Base-by-base conservation (phyloP, 257 asterid genomes). In the Forsythia suspensa region DNA sequence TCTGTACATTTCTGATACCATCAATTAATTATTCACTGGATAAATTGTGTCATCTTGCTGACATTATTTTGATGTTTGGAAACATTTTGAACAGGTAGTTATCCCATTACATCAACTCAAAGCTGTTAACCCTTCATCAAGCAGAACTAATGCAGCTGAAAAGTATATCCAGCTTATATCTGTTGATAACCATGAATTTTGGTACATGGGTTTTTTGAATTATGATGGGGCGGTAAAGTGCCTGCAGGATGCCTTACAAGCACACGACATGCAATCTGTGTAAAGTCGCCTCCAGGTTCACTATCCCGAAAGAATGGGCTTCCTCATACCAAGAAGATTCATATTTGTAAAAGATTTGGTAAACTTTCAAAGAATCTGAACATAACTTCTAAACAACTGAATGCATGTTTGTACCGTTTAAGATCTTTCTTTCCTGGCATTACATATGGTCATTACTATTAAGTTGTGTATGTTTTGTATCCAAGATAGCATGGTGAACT, bases 161-260 rank as follows among this genome's bases (percentile, higher is more conserved):
- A 96, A 94, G 81, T 96, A 89, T 75, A 78, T 96, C 82, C 98
- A 96, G 87, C 86, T 91, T 55, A 92, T 95, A 83, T 95, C 98
- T 3, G 87, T 94, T 20, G 99, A 94, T 81, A 90, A 85, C 89
- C 99, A 96, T 73, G 99, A 96, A 75, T 96, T 96, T 86, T 96
- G 99, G 98, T 91, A 87, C 84, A 90, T 94, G 98, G 99, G 99
- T 24, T 96, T 96, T 41, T 81, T 96, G 76, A 86, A 91, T 67
- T 96, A 96, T 63, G 85, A 76, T 4, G 89, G 92, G 11, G 98
- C 99, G 21, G 96, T 89, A 15, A 91, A 89, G 79, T 88, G 85
- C 89, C 88, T 96, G 20, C 89, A 87, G 80, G 89, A 90, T 40
- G 85, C 87, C 38, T 77, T 92, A 70, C 78, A 76, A 69, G 85